phyloP scores from a whole-genome alignment of 768 basidiomycete genomes.

The Chalciporus sphaerocephalus region DNA sequence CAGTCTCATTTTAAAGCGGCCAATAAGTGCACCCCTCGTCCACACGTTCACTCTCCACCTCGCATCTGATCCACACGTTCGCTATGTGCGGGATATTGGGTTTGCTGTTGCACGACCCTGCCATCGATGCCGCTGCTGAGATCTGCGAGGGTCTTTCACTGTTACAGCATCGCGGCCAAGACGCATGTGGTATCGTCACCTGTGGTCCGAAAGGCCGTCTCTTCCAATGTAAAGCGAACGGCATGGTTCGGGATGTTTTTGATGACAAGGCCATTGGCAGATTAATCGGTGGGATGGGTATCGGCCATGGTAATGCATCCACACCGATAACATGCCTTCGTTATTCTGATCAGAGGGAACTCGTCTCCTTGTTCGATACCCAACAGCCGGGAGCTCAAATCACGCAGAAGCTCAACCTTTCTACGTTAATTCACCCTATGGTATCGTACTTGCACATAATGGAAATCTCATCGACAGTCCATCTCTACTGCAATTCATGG shows the following conservation, averaged over 20 bases:
- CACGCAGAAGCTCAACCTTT: constrained; percentile 98
- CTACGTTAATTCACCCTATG: constrained; percentile 99
- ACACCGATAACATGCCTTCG: not conserved
- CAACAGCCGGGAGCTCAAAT: constrained; percentile 95
- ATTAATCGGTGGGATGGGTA: constrained; percentile 91
- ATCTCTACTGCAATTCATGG: constrained; percentile 86
- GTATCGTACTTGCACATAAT: constrained; percentile 97
- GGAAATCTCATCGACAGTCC: constrained; percentile 95
- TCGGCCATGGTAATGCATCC: constrained; percentile 78
- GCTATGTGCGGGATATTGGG: constrained; percentile 90
- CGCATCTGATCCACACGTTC: constrained; percentile 5
- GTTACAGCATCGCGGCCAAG: constrained; percentile 95
- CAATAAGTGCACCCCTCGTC: constrained; percentile 2
- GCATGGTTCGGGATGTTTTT: constrained; percentile 98
- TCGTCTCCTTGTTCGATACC: constrained; percentile 75
- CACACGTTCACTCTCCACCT: constrained; percentile 4
- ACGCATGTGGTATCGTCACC: constrained; percentile 96
- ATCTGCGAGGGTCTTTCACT: constrained; percentile 94
- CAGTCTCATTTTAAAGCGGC: constrained; percentile 3
- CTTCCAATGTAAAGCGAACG: constrained; percentile 98
- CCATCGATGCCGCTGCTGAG: constrained; percentile 73
- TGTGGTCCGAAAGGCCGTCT: constrained; percentile 93
- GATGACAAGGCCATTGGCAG: constrained; percentile 72
- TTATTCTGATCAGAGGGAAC: constrained; percentile 9
- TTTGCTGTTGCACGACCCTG: constrained; percentile 75